These are phyloP conservation scores for Phytophthora brassicae DNA, from an alignment of 352 stramenopile species.

Conservation along the genomic window DNA sequence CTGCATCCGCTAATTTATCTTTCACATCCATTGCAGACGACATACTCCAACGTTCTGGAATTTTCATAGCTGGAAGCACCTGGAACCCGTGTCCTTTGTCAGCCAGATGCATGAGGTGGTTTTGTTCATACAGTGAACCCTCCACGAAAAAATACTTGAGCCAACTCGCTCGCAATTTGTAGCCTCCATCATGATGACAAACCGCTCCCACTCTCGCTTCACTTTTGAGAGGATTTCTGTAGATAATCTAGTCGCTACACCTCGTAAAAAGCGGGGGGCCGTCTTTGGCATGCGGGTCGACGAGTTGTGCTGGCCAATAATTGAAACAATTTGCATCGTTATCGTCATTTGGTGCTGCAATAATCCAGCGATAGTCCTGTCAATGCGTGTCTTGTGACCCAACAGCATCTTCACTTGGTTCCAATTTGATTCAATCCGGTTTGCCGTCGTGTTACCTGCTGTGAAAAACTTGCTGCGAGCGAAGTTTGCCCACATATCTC, in stretches of 20 bases:
- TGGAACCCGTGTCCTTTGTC: neutral
- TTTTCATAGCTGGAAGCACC: neutral
- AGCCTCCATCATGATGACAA: constrained; percentile 11
- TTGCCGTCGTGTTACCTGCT: constrained; percentile 21
- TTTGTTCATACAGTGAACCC: constrained; percentile 1
- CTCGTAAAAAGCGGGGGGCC: constrained; percentile 1
- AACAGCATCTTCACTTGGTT: constrained; percentile 24
- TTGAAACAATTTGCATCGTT: constrained; percentile 7
- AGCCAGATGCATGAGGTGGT: neutral
- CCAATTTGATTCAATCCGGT: constrained; percentile 31
- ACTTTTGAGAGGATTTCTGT: neutral
- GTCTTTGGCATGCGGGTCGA: neutral
- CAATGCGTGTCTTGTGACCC: constrained; percentile 7
- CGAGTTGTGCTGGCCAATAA: neutral
- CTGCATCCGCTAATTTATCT: neutral
- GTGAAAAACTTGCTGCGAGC: constrained; percentile 7
- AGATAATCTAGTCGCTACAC: neutral
- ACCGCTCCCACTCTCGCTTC: constrained; percentile 24
- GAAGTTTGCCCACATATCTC: constrained; percentile 22
- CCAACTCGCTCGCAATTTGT: constrained; percentile 26
- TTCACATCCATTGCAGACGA: neutral
- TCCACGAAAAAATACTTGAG: constrained; percentile 7
- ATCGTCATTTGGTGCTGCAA: constrained; percentile 10
- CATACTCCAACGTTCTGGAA: constrained; percentile 1
- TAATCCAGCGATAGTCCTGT: constrained; percentile 1